Percentiles rank a stretch among this genome's conserved stretches.
Evolutionary conservation across 1,284 basidiomycete species (phyloP).

Genomic region (Pyrrhoderma lamaoense): DNA sequence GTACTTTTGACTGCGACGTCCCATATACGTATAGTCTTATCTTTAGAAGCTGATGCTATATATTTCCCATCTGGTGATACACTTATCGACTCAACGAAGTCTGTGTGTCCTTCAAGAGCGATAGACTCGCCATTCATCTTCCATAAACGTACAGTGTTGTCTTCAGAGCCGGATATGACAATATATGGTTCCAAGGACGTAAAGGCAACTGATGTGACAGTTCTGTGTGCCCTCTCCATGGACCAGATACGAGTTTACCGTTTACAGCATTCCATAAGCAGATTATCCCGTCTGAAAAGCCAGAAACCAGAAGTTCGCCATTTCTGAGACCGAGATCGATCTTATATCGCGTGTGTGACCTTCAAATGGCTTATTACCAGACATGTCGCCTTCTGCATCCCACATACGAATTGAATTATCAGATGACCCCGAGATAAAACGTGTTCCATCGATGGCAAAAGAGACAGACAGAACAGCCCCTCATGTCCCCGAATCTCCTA

Average conservation of each 20-base stretch:
- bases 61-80: constrained; percentile 13
- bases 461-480: too few relatives aligned
- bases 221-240: neutral
- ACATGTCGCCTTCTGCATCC: neutral
- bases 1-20: constrained; percentile 3
- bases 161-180: constrained; percentile 80
- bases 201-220: constrained; percentile 4
- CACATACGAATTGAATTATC: neutral
- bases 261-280: neutral
- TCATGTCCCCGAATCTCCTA: too few relatives aligned
- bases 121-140: neutral
- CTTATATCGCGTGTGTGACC: neutral
- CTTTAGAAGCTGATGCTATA: constrained; percentile 13
- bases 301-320: neutral
- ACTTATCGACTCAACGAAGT: neutral
- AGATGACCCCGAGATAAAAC: neutral
- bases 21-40: constrained; percentile 12
- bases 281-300: neutral
- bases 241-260: neutral
- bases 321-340: constrained; percentile 3
- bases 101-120: constrained; percentile 3
- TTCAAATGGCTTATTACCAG: neutral
- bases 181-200: neutral
- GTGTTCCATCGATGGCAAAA: neutral
- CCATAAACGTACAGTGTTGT: constrained; percentile 99